Conservation (phyloP, 257 asterid genomes). For the Primulina huaijiensis region DNA sequence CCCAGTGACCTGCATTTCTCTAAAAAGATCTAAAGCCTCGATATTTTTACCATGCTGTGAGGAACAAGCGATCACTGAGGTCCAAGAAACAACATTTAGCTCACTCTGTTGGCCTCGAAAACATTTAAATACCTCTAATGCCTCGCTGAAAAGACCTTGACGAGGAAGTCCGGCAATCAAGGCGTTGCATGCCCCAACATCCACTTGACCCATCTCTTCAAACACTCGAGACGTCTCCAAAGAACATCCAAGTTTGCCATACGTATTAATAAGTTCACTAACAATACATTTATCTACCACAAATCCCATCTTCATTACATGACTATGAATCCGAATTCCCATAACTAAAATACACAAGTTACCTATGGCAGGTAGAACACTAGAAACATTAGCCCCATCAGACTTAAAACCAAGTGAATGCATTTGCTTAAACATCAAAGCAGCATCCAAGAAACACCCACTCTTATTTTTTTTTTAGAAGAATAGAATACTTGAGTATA, state of each 20-base stretch:
- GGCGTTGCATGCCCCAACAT: constrained; percentile 72
- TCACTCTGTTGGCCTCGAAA: constrained; percentile 44
- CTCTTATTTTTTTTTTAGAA: too few species aligned
- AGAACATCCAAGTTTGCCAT: constrained; percentile 60
- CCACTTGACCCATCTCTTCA: constrained; percentile 51
- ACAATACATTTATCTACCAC: constrained; percentile 55
- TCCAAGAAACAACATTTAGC: constrained; percentile 89
- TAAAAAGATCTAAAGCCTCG: constrained; percentile 73
- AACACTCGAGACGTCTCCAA: constrained; percentile 52
- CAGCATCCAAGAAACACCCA: constrained; percentile 56
- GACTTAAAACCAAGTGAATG: constrained; percentile 47
- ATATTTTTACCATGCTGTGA: constrained; percentile 83
- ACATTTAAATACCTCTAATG: constrained; percentile 48
- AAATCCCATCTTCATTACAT: constrained; percentile 62
- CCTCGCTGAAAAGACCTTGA: constrained; percentile 69
- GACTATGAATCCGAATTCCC: constrained; percentile 71
- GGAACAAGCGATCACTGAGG: constrained; percentile 81
- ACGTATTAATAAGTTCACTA: constrained; percentile 79
- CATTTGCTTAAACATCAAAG: constrained; percentile 59
- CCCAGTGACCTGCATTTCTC: constrained; percentile 72
- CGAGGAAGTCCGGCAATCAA: constrained; percentile 70
- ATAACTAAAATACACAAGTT: constrained; percentile 44
- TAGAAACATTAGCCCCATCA: constrained; percentile 72
- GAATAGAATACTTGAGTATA: too few species aligned
- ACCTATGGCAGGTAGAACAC: constrained; percentile 82